Conservation (phyloP, 495 filamentous ascomycete genomes). For the Penicillium antarcticum region DNA sequence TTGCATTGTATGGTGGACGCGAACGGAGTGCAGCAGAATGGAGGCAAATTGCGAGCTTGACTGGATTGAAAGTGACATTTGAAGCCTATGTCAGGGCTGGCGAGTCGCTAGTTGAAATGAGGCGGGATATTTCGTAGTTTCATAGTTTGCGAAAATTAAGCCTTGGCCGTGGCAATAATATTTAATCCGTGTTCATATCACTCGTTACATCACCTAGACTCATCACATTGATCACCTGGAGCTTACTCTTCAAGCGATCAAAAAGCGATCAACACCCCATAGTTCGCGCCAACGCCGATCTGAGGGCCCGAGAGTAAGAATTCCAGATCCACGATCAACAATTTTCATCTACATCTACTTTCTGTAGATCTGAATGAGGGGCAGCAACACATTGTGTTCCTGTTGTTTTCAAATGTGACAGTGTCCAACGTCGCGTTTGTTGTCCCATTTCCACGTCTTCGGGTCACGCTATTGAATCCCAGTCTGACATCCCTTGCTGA, state of each 20-base stretch:
- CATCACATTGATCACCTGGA: background rate
- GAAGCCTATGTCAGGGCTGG: constrained; percentile 32
- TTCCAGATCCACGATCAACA: background rate
- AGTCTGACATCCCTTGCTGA: constrained; percentile 15
- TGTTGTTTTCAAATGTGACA: background rate
- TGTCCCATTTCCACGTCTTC: background rate
- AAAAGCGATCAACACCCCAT: no score
- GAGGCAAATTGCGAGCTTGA: constrained; percentile 28
- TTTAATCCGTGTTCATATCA: background rate
- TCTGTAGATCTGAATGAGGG: no score
- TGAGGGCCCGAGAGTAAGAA: no score
- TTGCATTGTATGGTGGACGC: constrained; percentile 31
- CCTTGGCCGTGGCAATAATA: background rate
- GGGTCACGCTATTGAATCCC: background rate
- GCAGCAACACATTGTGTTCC: no score
- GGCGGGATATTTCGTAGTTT: background rate
- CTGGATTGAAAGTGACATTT: constrained; percentile 32
- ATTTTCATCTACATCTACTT: background rate
- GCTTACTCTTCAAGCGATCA: no score
- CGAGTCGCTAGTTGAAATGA: constrained; percentile 39
- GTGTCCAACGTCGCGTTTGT: background rate
- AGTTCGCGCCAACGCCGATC: no score
- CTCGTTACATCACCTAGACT: background rate
- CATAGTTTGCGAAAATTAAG: no score
- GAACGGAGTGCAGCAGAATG: constrained; percentile 33